Percentiles rank a stretch among this genome's conserved stretches.
Evolutionary conservation across 441 rosid genomes (phyloP).

Genomic region (Croton setiger): DNA sequence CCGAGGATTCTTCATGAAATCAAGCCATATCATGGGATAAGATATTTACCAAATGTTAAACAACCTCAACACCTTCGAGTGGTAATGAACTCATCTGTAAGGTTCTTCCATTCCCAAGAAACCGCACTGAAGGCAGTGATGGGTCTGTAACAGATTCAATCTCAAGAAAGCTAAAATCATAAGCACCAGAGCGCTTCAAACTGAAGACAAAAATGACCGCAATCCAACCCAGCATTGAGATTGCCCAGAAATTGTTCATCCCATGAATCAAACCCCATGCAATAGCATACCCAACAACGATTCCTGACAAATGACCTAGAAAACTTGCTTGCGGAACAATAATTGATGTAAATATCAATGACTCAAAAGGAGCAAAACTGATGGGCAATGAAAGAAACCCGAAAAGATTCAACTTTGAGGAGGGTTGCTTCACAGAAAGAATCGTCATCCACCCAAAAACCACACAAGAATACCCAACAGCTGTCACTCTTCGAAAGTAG

Average conservation of each 20-base stretch:
- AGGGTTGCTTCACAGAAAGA: constrained; percentile 89
- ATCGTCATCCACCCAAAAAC: constrained; percentile 99
- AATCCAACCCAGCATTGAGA: constrained; percentile 85
- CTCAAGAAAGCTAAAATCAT: constrained; percentile 74
- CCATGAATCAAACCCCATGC: constrained; percentile 95
- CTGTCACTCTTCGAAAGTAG: constrained; percentile 84
- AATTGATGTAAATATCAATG: constrained; percentile 86
- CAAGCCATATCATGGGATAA: constrained; percentile 7
- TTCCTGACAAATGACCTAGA: constrained; percentile 90
- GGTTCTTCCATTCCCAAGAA: constrained; percentile 71
- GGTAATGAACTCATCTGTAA: constrained; percentile 77
- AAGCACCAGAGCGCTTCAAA: constrained; percentile 88
- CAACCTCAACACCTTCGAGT: constrained; percentile 63
- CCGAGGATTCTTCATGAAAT: background rate
- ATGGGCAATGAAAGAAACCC: constrained; percentile 91
- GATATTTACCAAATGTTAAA: constrained; percentile 26
- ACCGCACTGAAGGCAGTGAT: constrained; percentile 76
- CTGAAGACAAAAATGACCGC: constrained; percentile 67
- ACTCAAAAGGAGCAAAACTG: constrained; percentile 94
- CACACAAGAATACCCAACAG: constrained; percentile 97
- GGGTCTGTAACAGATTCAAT: constrained; percentile 84
- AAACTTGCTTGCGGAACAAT: constrained; percentile 98
- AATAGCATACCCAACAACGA: constrained; percentile 84
- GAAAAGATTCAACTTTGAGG: constrained; percentile 83
- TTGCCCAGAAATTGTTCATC: constrained; percentile 94